Evolutionary conservation across 352 stramenopile species (phyloP).

Genomic region (Phytophthora tentaculata): DNA sequence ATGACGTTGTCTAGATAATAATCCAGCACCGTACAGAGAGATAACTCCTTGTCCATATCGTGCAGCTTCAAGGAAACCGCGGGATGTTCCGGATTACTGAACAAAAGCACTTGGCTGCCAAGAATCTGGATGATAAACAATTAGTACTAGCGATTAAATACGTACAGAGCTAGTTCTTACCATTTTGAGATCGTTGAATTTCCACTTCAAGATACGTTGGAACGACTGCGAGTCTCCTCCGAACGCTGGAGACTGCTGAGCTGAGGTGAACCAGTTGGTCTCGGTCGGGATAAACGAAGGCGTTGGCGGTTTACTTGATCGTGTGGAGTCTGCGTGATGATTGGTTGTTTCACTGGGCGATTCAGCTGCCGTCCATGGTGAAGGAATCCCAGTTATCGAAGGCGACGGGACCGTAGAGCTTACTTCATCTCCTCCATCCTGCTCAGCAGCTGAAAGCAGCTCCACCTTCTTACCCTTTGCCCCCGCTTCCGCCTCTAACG

Average conservation of each 20-base stretch:
- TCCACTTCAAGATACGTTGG: constrained; percentile 85
- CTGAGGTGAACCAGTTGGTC: constrained; percentile 38
- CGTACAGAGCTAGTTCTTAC: constrained; percentile 23
- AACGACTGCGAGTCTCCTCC: constrained; percentile 57
- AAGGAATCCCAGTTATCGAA: constrained; percentile 2
- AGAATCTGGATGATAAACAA: constrained; percentile 52
- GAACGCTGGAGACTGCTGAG: constrained; percentile 32
- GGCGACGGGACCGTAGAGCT: neutral
- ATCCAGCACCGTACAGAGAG: constrained; percentile 80
- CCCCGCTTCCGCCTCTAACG: neutral
- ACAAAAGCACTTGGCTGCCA: constrained; percentile 82
- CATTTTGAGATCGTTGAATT: constrained; percentile 90
- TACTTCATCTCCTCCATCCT: neutral
- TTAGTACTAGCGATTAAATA: constrained; percentile 1
- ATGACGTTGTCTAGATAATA: constrained; percentile 92
- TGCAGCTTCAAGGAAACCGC: constrained; percentile 86
- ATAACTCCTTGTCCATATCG: constrained; percentile 88
- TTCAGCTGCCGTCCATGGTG: constrained; percentile 9
- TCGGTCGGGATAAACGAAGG: constrained; percentile 21
- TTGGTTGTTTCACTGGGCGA: neutral
- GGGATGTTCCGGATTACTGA: constrained; percentile 85
- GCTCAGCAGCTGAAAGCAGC: constrained; percentile 5
- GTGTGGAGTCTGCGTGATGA: neutral
- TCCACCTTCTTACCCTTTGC: neutral
- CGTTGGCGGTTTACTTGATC: neutral